Evolutionary conservation across 352 stramenopile genomes (phyloP).

Genomic region (Pythium folliculosum): DNA sequence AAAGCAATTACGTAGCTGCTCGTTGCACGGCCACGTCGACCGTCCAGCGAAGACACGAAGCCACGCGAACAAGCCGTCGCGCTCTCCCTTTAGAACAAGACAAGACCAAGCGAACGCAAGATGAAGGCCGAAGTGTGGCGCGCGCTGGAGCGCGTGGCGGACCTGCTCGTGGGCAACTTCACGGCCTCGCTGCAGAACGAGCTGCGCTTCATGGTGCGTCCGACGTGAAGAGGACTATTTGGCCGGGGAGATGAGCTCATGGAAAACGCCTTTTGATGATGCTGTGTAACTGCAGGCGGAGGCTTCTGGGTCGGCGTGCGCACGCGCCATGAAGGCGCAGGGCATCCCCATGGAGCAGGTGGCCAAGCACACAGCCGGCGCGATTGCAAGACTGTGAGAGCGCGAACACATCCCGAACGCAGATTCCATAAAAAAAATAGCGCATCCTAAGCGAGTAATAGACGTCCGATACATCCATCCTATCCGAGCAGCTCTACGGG

Average conservation of each 20-base stretch:
- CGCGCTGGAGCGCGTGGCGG: conserved; percentile 60
- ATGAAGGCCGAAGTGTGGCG: conserved; percentile 74
- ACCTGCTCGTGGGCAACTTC: conserved; percentile 83
- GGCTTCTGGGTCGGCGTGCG: conserved; percentile 58
- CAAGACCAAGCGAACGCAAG: neutral
- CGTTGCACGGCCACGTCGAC: too few species aligned
- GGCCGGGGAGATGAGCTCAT: too few species aligned
- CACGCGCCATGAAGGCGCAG: conserved; percentile 62
- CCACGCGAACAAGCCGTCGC: too few species aligned
- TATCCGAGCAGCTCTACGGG: neutral
- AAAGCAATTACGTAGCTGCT: too few species aligned
- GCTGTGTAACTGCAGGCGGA: conserved; percentile 47
- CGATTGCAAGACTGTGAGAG: conserved; percentile 59
- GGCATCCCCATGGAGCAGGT: conserved; percentile 75
- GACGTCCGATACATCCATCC: conserved; percentile 1
- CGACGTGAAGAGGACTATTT: neutral
- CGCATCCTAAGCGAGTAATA: neutral
- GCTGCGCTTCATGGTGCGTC: conserved; percentile 79
- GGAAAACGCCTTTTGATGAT: neutral
- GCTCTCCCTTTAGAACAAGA: too few species aligned
- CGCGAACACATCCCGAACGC: too few species aligned
- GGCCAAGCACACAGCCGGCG: conserved; percentile 68
- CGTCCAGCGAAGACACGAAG: too few species aligned
- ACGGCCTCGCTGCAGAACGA: conserved; percentile 85
- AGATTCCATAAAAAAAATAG: too few species aligned